Base-by-base conservation (phyloP, 163 green algal species). In the Chlorella variabilis region DNA sequence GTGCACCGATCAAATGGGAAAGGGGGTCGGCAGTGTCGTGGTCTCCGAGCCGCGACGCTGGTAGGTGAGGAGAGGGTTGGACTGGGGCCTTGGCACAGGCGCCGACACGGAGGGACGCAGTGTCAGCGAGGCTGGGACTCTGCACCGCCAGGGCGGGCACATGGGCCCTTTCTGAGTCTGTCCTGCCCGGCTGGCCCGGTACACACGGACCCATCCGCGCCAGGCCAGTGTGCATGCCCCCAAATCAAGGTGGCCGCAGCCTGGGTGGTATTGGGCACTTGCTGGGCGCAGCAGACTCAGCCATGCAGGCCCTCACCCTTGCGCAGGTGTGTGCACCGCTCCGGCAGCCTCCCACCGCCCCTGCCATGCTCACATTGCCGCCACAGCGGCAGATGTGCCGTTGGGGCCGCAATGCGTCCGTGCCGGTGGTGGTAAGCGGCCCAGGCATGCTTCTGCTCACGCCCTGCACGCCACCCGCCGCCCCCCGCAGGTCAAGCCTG, bases 401-500 rank as follows among this genome's bases (percentile, higher is more conserved):
- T 29, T 9, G 18, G 54, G 51, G 15, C 42, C 20, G 41, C 25
- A 76, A 76, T 76, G 68, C 68, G 68, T 42, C 17, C 41, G 36
- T 27, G 42, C 42, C 45, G 68, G 29, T 36, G 45, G 31, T 63
- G 45, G 18, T 23, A 39, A 68, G 27, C 33, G 20, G 54, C 27
- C 34, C 27, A 48, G 2, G 4, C 65, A n/a, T n/a, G n/a, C 13
- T 18, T n/a, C 27, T 71, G 65, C 36, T 15, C 3, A 34, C 17
- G 65, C 2, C 36, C 34, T 48, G 34, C 18, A n/a, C 13, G 9
- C 29, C 66, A 8, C 38, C 38, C 68, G 27, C 42, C 68, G 4
- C 49, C 49, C 49, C n/a, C 21, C 34, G 49, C 80, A 85, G 80
- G 80, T 81, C 13, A 42, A 63, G 41, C 69, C 71, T 27, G 58